These are phyloP conservation scores for Sporobolomyces roseus DNA, from an alignment of 768 basidiomycete genomes.

Conservation along the genomic window DNA sequence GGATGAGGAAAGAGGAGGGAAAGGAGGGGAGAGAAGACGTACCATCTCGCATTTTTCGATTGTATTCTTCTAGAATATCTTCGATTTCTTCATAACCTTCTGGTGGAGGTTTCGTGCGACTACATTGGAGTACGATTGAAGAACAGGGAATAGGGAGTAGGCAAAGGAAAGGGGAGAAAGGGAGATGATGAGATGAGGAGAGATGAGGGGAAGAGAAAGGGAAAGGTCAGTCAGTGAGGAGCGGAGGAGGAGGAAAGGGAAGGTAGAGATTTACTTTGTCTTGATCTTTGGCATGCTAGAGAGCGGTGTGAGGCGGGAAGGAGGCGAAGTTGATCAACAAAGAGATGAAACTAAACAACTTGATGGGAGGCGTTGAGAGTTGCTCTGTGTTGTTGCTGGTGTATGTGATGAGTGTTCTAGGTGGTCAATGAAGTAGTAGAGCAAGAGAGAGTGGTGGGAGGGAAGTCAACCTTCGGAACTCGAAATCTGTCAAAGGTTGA, in stretches of 20 bases:
- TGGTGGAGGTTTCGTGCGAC: conserved; percentile 84
- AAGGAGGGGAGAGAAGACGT: not conserved
- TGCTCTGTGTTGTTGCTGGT: too few relatives aligned
- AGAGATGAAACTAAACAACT: not conserved
- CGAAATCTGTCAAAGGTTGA: too few relatives aligned
- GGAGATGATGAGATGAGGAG: not conserved
- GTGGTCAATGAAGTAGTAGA: too few relatives aligned
- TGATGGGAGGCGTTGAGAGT: too few relatives aligned
- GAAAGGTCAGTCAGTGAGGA: not conserved
- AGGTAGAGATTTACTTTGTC: conserved; percentile 26
- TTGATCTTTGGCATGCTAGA: conserved; percentile 39
- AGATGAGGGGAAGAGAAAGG: not conserved
- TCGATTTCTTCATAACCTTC: conserved; percentile 81
- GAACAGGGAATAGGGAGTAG: not conserved
- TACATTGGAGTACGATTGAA: not conserved
- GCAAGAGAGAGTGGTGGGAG: too few relatives aligned
- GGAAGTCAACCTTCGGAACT: too few relatives aligned
- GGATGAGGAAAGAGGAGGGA: not conserved
- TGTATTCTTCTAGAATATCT: conserved; percentile 95
- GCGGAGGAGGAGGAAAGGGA: not conserved
- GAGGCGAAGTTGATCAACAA: not conserved
- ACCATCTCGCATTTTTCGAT: conserved; percentile 96
- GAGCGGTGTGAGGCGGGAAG: not conserved
- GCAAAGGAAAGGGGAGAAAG: not conserved
- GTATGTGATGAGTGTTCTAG: too few relatives aligned